These are phyloP conservation scores for Hyphopichia khmerensis DNA, from an alignment of 1,139 yeast species.

Conservation along the genomic window DNA sequence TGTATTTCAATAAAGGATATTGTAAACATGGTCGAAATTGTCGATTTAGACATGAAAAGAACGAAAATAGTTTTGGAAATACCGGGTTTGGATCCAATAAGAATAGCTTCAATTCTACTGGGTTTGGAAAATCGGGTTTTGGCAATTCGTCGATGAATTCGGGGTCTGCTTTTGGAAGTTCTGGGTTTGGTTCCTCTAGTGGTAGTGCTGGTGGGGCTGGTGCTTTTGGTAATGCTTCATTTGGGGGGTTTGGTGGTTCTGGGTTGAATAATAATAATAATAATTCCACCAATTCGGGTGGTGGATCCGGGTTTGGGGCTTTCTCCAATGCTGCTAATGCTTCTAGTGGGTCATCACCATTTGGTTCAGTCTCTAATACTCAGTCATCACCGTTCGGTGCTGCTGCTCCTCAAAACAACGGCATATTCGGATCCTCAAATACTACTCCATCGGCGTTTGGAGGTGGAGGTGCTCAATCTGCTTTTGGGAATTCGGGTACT, in stretches of 20 bases:
- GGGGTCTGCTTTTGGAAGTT: conserved; percentile 8
- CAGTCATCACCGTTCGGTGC: conserved; percentile 2
- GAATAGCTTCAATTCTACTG: conserved; percentile 11
- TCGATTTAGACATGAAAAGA: conserved; percentile 9
- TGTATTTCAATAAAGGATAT: conserved; percentile 13
- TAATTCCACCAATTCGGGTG: conserved; percentile 16
- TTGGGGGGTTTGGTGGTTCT: not conserved
- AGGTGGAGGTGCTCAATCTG: conserved; percentile 6
- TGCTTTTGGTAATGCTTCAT: not conserved
- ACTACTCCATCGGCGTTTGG: too few species aligned
- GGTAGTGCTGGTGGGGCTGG: not conserved
- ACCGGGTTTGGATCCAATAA: conserved; percentile 38
- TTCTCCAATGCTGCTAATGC: conserved; percentile 5
- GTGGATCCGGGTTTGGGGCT: conserved; percentile 11
- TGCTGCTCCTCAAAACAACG: too few species aligned
- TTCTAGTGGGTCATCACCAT: conserved; percentile 1
- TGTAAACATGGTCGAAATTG: conserved; percentile 24
- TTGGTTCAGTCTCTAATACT: conserved; percentile 1
- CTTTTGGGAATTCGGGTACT: conserved; percentile 13
- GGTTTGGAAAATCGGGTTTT: conserved; percentile 9
- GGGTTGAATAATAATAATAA: conserved; percentile 3
- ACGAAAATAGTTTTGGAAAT: not conserved
- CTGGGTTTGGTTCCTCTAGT: conserved; percentile 7
- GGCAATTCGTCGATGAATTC: conserved; percentile 9
- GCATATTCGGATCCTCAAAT: too few species aligned